Evolutionary conservation across 192 early-diverging fungal species (phyloP).

Genomic region (Gonapodya sp.): DNA sequence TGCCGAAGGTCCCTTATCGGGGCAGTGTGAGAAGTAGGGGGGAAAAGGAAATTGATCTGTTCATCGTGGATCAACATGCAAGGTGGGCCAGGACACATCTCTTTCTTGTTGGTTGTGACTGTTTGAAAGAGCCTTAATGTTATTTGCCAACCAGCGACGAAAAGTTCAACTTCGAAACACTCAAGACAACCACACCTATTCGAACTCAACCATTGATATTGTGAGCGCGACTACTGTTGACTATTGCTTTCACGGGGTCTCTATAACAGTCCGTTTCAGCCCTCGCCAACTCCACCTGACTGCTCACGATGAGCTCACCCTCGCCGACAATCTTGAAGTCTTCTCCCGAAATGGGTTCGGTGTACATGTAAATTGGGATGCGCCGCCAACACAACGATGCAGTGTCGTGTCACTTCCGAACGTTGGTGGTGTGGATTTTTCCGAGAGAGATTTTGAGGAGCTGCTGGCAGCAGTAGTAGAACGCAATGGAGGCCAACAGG

Average conservation of each 20-base stretch:
- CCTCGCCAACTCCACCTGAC: constrained; percentile 61
- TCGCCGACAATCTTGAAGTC: constrained; percentile 59
- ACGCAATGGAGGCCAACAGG: constrained; percentile 25
- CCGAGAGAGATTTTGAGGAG: constrained; percentile 58
- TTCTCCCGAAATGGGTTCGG: constrained; percentile 77
- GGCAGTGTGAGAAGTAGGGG: background rate
- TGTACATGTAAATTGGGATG: constrained; percentile 47
- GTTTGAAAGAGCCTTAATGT: too few relatives aligned
- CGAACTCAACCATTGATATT: constrained; percentile 55
- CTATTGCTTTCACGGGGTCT: constrained; percentile 6
- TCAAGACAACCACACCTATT: constrained; percentile 52
- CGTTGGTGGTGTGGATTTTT: constrained; percentile 43
- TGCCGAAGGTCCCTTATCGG: constrained; percentile 14
- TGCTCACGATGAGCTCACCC: constrained; percentile 67
- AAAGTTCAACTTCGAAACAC: constrained; percentile 88
- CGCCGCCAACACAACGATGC: constrained; percentile 50
- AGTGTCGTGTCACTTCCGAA: constrained; percentile 62
- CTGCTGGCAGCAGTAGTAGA: constrained; percentile 43
- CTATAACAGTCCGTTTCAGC: constrained; percentile 22
- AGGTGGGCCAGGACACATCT: constrained; percentile 27
- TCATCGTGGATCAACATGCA: constrained; percentile 97
- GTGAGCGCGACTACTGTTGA: constrained; percentile 23
- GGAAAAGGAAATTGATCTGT: constrained; percentile 51
- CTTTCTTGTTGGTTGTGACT: background rate
- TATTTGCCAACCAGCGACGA: too few relatives aligned